phyloP scores from a whole-genome alignment of 1,284 basidiomycete species.

The Apiotrichum sp. region DNA sequence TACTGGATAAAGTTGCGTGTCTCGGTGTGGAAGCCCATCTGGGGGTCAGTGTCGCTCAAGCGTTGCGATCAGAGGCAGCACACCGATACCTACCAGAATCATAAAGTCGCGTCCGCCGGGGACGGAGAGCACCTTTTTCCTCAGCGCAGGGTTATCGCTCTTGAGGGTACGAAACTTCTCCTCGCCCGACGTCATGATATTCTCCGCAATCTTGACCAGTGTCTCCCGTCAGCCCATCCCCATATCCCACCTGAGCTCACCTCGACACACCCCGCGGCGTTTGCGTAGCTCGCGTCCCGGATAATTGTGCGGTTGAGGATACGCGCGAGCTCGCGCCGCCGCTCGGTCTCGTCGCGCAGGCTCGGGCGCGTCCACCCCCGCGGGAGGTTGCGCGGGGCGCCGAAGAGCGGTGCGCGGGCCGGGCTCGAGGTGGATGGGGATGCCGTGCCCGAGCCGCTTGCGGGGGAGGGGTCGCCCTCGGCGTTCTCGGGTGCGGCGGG shows the following conservation, averaged over 20 bases:
- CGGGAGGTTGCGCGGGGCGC: constrained; percentile 8
- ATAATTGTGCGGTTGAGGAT: constrained; percentile 39
- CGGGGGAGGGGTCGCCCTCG: background rate
- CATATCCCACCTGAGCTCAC: constrained; percentile 17
- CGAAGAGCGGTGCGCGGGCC: background rate
- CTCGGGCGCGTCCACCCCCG: constrained; percentile 12
- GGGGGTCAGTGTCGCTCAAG: constrained; percentile 1
- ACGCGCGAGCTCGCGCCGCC: constrained; percentile 25
- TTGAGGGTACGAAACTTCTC: constrained; percentile 37
- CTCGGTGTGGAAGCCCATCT: constrained; percentile 42
- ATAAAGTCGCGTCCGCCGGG: constrained; percentile 42
- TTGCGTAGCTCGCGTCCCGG: constrained; percentile 36
- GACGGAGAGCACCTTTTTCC: constrained; percentile 33
- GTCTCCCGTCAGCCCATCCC: constrained; percentile 25
- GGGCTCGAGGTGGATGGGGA: background rate
- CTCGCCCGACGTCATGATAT: constrained; percentile 34
- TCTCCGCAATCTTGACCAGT: constrained; percentile 38
- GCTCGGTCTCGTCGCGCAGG: constrained; percentile 23
- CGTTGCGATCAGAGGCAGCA: background rate
- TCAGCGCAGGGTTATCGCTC: constrained; percentile 30
- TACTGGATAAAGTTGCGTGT: constrained; percentile 29
- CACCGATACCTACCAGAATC: constrained; percentile 30
- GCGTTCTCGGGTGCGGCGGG: background rate
- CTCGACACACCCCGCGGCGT: constrained; percentile 36
- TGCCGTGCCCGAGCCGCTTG: background rate